Base-by-base conservation (phyloP, 306 rosid species). In the Vigna unguiculata region DNA sequence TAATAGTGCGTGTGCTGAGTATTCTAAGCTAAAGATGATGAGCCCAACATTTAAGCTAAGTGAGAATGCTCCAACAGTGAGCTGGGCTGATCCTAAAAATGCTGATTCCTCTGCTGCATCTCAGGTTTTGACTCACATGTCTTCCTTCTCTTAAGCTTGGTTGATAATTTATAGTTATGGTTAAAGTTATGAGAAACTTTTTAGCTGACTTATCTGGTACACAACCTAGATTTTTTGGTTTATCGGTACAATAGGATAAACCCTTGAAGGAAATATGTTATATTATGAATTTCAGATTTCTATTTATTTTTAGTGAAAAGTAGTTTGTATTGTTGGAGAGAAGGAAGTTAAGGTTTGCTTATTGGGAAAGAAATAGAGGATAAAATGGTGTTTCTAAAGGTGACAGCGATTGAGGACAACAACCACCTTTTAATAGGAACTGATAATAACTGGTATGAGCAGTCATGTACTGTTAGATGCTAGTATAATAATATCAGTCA, bases 21-120 rank as follows among this genome's bases (percentile, higher is more conserved):
- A 88, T 85, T 87, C 97, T 48, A 86, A 90, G 85, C 92, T 88
- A 85, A 88, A 92, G 90, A 95, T 95, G 98, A 88, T 86, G 96
- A 83, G 78, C 71, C 88, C 97, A 57, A 80, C 85, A 78, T 95
- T 95, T 86, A 95, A 89, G 92, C 88, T 95, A 25, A 96, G 77
- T 77, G 90, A 83, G 76, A 95, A 95, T 83, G 87, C 96, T 71
- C 98, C 98, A 65, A 95, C 96, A 10, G 98, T 92, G 77, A 95
- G 98, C 87, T 95, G 98, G 98, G 98, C 98, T 69, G 97, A 94
- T 79, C 98, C 97, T 15, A 92, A 90, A 83, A 90, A 89, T 88
- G 87, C 93, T 1, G 98, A 95, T 83, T 89, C 97, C 36, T 92
- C 98, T 84, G 88, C 98, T 60, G 51, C 97, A 78, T 92, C 97